These are phyloP conservation scores for Lodderomyces parapsilosis DNA, from an alignment of 1,139 yeast species.

Conservation along the genomic window DNA sequence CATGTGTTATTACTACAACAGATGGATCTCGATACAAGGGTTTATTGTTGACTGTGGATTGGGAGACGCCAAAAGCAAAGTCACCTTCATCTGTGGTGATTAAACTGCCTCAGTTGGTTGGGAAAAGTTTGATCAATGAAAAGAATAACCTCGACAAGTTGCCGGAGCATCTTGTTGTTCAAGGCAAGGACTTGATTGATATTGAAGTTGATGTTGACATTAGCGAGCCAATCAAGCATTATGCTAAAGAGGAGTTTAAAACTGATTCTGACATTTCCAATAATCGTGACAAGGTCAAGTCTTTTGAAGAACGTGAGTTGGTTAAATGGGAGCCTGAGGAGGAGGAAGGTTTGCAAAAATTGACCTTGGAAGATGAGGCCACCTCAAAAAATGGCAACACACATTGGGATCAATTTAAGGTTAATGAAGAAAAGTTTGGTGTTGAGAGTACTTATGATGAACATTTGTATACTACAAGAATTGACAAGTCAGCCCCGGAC, in stretches of 20 bases:
- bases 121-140: conserved; percentile 34
- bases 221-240: conserved; percentile 15
- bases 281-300: conserved; percentile 19
- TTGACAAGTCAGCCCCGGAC: conserved; percentile 74
- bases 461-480: conserved; percentile 81
- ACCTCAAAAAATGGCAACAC: conserved; percentile 12
- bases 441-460: conserved; percentile 87
- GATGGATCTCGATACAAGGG: conserved; percentile 66
- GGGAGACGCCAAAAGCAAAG: conserved; percentile 19
- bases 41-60: conserved; percentile 40
- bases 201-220: conserved; percentile 51
- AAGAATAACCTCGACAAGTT: conserved; percentile 32
- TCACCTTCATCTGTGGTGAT: conserved; percentile 51
- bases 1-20: conserved; percentile 56
- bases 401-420: conserved; percentile 92
- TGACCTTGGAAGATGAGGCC: conserved; percentile 38
- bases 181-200: conserved; percentile 64
- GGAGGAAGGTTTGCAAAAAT: conserved; percentile 24
- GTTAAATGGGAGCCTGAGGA: conserved; percentile 85
- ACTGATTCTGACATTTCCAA: conserved; percentile 85
- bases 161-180: conserved; percentile 50
- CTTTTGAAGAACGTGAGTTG: conserved; percentile 63
- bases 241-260: conserved; percentile 44
- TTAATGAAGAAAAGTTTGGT: conserved; percentile 84
- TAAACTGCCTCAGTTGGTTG: conserved; percentile 38